Evolutionary conservation across 768 basidiomycete species (phyloP), one percentile per base, ranked within the genome.

Genomic region (Arthromyces matolae): DNA sequence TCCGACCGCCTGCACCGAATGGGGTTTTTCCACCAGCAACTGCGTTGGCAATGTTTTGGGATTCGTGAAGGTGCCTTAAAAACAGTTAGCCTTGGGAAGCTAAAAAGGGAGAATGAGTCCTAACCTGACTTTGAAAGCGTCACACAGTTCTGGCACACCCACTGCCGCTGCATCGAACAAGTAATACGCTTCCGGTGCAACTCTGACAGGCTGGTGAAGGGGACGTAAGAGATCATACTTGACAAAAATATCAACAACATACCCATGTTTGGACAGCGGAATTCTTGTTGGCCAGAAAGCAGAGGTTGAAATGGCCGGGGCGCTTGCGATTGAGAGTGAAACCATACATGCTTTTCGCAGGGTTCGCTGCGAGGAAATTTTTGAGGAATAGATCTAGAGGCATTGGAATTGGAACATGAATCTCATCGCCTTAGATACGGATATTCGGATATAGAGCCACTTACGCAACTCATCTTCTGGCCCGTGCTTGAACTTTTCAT

Each of bases 241-340:
- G 44, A n/a, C 5, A 31, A 13, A 29, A 40, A n/a, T 24, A 42
- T 46, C 34, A 50, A 19, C 32, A 16, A 48, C 83, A 41, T 67
- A 93, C 94, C 93, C 93, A 97, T 45, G 83, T 89, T 63, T 93
- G 89, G 35, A 97, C 89, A 19, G 81, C 77, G 8, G 92, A 83
- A 51, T 89, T 87, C 60, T 91, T 92, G 64, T 92, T 96, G 32
- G 92, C 89, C 57, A 95, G 72, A 78, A 98, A 99, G 61, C 86
- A 88, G 5, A 98, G 77, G 60, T 81, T 88, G 73, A 98, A 93
- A 67, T 95, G 93, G 1, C 96, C 96, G 1, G 96, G 92, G 43
- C 80, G 79, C 58, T 86, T 86, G 49, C 89, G 79, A 61, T 98
- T 95, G 47, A 94, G 71, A 12, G 87, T 89, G 65, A 98, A 99